Evolutionary conservation across 257 asterid species (phyloP), one percentile per base, ranked within the genome.

Genomic region (Ophiorrhiza pumila): DNA sequence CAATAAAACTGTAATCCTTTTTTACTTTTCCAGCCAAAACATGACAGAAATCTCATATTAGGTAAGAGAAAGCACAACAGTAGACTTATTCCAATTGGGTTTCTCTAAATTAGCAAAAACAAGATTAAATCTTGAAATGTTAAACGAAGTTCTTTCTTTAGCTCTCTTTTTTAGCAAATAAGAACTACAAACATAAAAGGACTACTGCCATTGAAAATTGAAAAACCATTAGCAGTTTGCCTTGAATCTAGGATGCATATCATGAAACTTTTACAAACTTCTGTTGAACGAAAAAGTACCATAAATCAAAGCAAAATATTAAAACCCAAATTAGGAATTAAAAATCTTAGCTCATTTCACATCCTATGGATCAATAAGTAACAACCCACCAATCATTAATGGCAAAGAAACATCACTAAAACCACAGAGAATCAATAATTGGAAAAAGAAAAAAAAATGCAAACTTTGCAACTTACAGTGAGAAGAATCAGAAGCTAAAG

Each of bases 401-500:
- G 31, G 18, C 27, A 23, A n/a, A 43, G 39, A 42, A 25, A 42
- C 17, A 42, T 25, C 34, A 65, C 4, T 18, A 17, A 29, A 71
- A 71, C 57, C 25, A 23, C 12, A 31, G 34, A 27, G 15, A 1
- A 13, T 7, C 37, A 17, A 52, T n/a, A 23, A 25, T 11, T 29
- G 10, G 22, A 29, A 52, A 31, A 49, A 61, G 23, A 39, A 41
- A 22, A 18, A 46, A 50, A 61, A 23, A 12, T 18, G 9, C 2
- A n/a, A 39, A 43, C 39, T 47, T 7, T 37, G 42, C 31, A 23
- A 46, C 80, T 75, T 79, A 71, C 80, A 37, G 74, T 31, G 68
- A 10, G 5, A 25, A 52, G 34, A 66, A 62, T 7, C 34, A 42
- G 59, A 64, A 79, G 23, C 15, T 77, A 55, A 75, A 81, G 80